phyloP scores from a whole-genome alignment of 208 protist species.

The Zelonia costaricensis region DNA sequence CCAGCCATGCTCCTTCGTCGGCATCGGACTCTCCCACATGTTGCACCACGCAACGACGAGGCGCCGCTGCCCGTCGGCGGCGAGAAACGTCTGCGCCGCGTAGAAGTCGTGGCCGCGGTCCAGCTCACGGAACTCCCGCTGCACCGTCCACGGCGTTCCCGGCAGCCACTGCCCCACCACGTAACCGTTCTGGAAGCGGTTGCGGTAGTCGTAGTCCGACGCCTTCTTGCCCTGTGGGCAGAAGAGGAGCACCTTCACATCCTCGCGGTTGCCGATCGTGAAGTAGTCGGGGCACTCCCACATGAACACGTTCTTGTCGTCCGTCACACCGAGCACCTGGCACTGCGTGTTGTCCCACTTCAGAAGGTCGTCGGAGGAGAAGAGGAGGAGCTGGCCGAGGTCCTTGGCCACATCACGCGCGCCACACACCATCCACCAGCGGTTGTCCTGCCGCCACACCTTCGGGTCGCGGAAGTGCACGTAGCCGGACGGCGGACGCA shows the following conservation, averaged over 20 bases:
- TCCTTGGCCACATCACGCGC: constrained; percentile 31
- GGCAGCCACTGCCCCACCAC: constrained; percentile 21
- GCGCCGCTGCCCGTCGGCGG: constrained; percentile 30
- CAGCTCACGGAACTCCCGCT: constrained; percentile 34
- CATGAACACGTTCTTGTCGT: constrained; percentile 51
- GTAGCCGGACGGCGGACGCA: constrained; percentile 31
- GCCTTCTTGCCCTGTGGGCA: constrained; percentile 29
- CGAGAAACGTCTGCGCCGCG: constrained; percentile 38
- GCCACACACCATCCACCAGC: constrained; percentile 44
- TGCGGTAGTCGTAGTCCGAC: constrained; percentile 27
- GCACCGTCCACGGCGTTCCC: constrained; percentile 8
- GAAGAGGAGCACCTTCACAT: not conserved
- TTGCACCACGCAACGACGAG: constrained; percentile 37
- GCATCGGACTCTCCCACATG: constrained; percentile 49
- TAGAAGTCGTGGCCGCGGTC: constrained; percentile 49
- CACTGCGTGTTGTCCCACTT: constrained; percentile 31
- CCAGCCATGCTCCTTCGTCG: constrained; percentile 36
- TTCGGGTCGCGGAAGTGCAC: constrained; percentile 47
- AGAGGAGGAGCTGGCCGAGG: constrained; percentile 37
- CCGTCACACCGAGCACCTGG: constrained; percentile 18
- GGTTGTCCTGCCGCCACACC: constrained; percentile 36
- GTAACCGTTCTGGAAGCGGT: constrained; percentile 38
- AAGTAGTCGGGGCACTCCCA: constrained; percentile 54
- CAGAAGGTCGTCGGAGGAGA: constrained; percentile 21
- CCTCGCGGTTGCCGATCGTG: too few relatives aligned